Percentiles rank a stretch among this genome's conserved stretches.
phyloP scores from a whole-genome alignment of 805 yeast genomes.

The Ogataea methanolica region DNA sequence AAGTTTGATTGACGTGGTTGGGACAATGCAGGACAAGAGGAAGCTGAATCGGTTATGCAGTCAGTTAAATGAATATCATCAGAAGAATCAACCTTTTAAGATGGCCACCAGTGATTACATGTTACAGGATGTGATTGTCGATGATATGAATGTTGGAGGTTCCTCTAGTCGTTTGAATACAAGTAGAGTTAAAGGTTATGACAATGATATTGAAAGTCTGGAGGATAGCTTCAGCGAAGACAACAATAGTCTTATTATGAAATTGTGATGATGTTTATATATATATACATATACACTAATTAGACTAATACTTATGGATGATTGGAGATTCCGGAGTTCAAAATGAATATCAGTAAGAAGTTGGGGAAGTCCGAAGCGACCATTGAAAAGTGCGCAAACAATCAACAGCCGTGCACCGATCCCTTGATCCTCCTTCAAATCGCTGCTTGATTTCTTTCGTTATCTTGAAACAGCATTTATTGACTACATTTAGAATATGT shows the following conservation, averaged over 20 bases:
- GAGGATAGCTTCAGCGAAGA: slow-evolving; percentile 1
- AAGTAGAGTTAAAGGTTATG: not conserved
- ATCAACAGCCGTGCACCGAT: too few relatives aligned
- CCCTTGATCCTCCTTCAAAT: too few relatives aligned
- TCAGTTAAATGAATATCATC: slow-evolving; percentile 13
- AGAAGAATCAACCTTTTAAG: slow-evolving; percentile 9
- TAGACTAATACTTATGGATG: not conserved
- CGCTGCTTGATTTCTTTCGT: too few relatives aligned
- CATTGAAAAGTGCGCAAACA: too few relatives aligned
- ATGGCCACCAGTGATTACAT: slow-evolving; percentile 11
- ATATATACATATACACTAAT: not conserved
- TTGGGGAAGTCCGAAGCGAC: too few relatives aligned
- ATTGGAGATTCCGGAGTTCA: too few relatives aligned
- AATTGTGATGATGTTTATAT: not conserved
- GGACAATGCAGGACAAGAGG: slow-evolving; percentile 3
- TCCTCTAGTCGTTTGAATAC: not conserved
- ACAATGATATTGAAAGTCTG: not conserved
- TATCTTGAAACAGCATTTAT: too few relatives aligned
- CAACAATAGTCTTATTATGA: not conserved
- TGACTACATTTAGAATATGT: not conserved
- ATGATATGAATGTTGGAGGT: not conserved
- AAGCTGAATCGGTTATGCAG: slow-evolving; percentile 8
- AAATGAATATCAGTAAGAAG: too few relatives aligned
- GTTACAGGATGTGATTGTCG: slow-evolving; percentile 9
- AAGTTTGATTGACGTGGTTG: slow-evolving; percentile 16